Base-by-base conservation (phyloP, 192 early-diverging fungal genomes). In the Mortierella hygrophila region DNA sequence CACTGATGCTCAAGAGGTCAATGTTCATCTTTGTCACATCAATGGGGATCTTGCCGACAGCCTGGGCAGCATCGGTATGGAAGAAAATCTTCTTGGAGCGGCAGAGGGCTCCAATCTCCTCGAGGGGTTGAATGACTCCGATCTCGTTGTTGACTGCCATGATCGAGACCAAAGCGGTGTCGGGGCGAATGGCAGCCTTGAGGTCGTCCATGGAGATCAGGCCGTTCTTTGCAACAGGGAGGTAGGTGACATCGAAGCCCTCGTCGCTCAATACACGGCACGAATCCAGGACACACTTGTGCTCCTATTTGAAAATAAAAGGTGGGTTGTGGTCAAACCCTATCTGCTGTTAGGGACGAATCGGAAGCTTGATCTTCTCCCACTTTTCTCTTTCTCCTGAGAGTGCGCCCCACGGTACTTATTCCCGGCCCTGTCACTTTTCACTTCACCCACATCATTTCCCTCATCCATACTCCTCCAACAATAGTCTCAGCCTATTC, bases 121-220 rank as follows among this genome's bases (percentile, higher is more conserved):
- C 93, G 75, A 99, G 88, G 35, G 97, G 97, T 88, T 99, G 98
- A 65, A 97, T 93, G 21, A 99, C 97, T 74, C 98, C 98, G 86
- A 99, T 99, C 89, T 99, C 98, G 89, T 99, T 99, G 87, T 99
- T 99, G 40, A 99, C 97, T 10, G 97, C 91, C 98, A 99, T 99
- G 82, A 98, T 94, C 8, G 97, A 98, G 35, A 98, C 97, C 71
- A 99, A 85, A 13, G 93, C 92, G 20, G 98, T 99, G 46, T 97
- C 97, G 6, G 97, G 97, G 6, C 97, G 94, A 70, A 98, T 97
- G 10, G 97, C 94, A 52, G 92, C 92, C 85, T 95, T 93, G 37
- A 99, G 89, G 4, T 92, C 88, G 76, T 96, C 92, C 82, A 99
- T 82, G 88, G 95, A 94, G 42, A 99, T 93, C 52, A 96, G 78